These are phyloP conservation scores for Pinus tabuliformis DNA, from an alignment of 75 land plant species.

Conservation along the genomic window DNA sequence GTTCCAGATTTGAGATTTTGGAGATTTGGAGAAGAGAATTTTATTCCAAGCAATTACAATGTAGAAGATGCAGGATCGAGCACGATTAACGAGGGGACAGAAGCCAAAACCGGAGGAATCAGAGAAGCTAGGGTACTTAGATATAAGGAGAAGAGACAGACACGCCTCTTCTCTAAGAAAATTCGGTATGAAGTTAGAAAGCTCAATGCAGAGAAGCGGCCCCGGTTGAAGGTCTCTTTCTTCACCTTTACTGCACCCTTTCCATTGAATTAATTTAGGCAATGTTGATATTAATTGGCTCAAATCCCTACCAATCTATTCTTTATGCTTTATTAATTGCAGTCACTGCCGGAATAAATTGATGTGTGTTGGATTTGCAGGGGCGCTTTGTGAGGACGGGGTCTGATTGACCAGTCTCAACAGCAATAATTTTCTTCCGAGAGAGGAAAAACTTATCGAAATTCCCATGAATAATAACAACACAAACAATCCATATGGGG, in stretches of 20 bases:
- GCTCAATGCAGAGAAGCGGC: conserved; percentile 66
- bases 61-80: background rate
- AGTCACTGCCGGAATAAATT: background rate
- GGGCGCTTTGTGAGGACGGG: conserved; percentile 38
- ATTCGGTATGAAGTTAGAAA: conserved; percentile 60
- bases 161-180: conserved; percentile 51
- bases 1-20: conserved; percentile 19
- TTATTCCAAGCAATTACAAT: background rate
- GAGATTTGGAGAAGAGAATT: conserved; percentile 5
- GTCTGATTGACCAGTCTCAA: no score
- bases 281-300: background rate
- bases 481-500: no score
- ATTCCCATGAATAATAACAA: no score
- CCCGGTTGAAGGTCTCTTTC: conserved; percentile 44
- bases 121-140: conserved; percentile 57
- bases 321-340: background rate
- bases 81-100: background rate
- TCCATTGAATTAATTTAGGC: background rate
- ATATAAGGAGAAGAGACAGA: conserved; percentile 63
- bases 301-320: background rate
- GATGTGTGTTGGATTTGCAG: conserved; percentile 16
- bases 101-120: conserved; percentile 5
- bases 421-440: no score
- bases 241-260: background rate
- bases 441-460: no score